These are phyloP conservation scores for Ligustrum vulgare DNA, from an alignment of 257 asterid species.

Conservation along the genomic window DNA sequence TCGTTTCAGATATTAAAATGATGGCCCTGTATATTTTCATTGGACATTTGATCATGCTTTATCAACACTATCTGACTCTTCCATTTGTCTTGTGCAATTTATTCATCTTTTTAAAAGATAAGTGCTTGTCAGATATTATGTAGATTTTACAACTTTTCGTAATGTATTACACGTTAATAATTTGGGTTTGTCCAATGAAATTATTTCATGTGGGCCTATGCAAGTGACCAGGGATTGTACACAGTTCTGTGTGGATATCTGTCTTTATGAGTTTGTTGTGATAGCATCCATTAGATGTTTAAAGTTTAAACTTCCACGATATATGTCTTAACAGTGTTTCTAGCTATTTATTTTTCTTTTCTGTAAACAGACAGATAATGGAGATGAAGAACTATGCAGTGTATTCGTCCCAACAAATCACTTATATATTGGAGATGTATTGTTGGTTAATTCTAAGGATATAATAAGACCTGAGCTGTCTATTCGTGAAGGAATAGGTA, in stretches of 20 bases:
- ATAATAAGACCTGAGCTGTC: constrained; percentile 76
- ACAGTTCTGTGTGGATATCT: background rate
- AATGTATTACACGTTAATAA: background rate
- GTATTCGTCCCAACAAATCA: constrained; percentile 92
- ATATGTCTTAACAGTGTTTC: background rate
- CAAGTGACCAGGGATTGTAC: background rate
- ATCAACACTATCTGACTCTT: background rate
- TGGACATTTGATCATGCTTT: constrained; percentile 1
- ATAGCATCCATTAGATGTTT: background rate
- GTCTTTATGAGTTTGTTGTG: background rate
- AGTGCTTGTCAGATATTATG: background rate
- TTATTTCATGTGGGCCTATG: background rate
- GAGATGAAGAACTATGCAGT: constrained; percentile 88
- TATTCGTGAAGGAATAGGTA: constrained; percentile 95
- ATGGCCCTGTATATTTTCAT: background rate
- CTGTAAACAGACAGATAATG: constrained; percentile 64
- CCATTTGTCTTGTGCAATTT: background rate
- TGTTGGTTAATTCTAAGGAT: constrained; percentile 74
- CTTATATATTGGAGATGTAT: constrained; percentile 77
- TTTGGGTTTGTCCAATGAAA: background rate
- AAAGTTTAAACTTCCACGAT: constrained; percentile 5
- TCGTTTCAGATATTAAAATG: background rate
- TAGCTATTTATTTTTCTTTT: background rate
- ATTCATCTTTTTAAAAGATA: background rate
- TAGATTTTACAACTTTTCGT: background rate